A percentile compares a stretch with the other conserved stretches of the same genome.
Conservation (phyloP, 176 grass and related monocot genomes). For the Microstegium vimineum region DNA sequence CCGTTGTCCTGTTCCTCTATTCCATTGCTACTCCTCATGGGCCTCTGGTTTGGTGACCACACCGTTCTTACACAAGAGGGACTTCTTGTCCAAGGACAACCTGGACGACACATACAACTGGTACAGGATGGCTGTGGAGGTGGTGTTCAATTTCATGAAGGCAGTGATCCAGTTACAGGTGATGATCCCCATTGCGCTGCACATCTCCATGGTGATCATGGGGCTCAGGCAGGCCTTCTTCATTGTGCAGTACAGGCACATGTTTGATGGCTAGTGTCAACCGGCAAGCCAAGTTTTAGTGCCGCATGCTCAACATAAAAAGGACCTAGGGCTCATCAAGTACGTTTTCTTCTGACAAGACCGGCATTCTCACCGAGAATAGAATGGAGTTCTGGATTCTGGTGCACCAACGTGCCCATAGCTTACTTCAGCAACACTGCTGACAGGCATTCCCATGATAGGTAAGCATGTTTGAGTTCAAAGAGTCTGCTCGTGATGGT, state of each 20-base stretch:
- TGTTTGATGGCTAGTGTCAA: conserved; percentile 38
- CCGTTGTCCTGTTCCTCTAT: conserved; percentile 22
- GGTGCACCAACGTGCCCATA: conserved; percentile 62
- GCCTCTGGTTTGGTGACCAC: conserved; percentile 64
- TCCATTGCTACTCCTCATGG: conserved; percentile 53
- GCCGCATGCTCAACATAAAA: conserved; percentile 86
- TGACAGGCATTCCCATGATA: background rate
- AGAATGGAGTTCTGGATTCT: conserved; percentile 91
- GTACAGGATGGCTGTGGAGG: conserved; percentile 59
- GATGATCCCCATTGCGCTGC: conserved; percentile 76
- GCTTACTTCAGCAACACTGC: conserved; percentile 46
- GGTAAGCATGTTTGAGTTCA: too few relatives aligned
- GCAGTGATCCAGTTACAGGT: conserved; percentile 80
- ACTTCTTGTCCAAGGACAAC: background rate
- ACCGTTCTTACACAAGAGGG: conserved; percentile 44
- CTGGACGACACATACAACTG: conserved; percentile 39
- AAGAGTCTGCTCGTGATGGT: too few relatives aligned
- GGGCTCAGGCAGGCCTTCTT: conserved; percentile 68
- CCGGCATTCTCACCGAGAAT: conserved; percentile 81
- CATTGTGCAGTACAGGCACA: conserved; percentile 71
- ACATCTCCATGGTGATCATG: conserved; percentile 92
- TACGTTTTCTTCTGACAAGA: conserved; percentile 94
- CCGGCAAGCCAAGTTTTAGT: conserved; percentile 69
- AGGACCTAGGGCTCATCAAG: conserved; percentile 91
- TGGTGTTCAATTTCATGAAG: conserved; percentile 68